phyloP scores from a whole-genome alignment of 768 basidiomycete species.

The Boletus coccyginus region DNA sequence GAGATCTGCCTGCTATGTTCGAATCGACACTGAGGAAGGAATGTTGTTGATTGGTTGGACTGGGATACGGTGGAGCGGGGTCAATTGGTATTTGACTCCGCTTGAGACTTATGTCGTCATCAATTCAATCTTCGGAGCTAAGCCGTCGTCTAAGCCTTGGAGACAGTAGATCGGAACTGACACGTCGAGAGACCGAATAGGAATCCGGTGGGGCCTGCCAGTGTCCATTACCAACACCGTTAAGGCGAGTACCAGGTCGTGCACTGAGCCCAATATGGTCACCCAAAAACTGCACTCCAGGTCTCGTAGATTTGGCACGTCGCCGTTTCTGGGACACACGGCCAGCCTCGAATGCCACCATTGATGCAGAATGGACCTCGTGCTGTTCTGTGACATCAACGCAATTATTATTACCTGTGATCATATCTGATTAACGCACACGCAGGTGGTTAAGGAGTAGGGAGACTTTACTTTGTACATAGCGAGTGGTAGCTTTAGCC shows the following conservation, averaged over 20 bases:
- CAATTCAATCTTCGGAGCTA: constrained; percentile 6
- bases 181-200: constrained; percentile 2
- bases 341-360: constrained; percentile 70
- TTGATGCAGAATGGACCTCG: constrained; percentile 65
- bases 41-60: neutral
- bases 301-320: constrained; percentile 13
- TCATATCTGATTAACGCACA: neutral
- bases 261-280: neutral
- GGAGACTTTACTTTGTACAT: constrained; percentile 74
- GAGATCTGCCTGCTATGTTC: constrained; percentile 1
- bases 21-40: neutral
- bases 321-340: constrained; percentile 29
- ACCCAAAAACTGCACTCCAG: constrained; percentile 15
- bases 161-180: constrained; percentile 9
- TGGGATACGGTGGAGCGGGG: constrained; percentile 35
- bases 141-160: constrained; percentile 5
- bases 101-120: neutral
- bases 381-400: constrained; percentile 79
- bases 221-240: neutral
- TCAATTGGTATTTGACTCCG: constrained; percentile 3
- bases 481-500: constrained; percentile 68
- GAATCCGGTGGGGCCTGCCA: neutral
- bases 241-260: neutral
- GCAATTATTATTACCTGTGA: constrained; percentile 60
- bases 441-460: neutral